These are phyloP conservation scores for Rosa hybrid DNA, from an alignment of 331 rosid species.

Conservation along the genomic window DNA sequence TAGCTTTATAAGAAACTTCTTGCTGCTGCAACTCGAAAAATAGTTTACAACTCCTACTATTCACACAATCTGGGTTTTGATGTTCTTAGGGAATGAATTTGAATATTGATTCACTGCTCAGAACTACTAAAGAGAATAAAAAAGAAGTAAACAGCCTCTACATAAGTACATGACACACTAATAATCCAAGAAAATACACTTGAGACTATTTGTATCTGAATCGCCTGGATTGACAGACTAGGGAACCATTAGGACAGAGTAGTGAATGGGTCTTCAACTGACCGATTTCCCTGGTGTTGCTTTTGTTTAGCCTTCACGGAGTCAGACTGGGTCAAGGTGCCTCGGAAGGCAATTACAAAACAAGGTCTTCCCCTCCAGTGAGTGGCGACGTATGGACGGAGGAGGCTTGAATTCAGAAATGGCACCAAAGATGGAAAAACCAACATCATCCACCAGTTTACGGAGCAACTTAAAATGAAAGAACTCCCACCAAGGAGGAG, in stretches of 20 bases:
- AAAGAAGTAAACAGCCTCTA: background rate
- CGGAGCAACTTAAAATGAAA: constrained; percentile 71
- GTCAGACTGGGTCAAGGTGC: constrained; percentile 61
- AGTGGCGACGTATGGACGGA: constrained; percentile 33
- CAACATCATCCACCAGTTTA: constrained; percentile 69
- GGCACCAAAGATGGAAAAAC: constrained; percentile 79
- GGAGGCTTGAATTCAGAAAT: constrained; percentile 75
- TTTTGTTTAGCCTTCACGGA: constrained; percentile 58
- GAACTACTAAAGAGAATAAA: background rate
- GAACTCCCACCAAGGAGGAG: constrained; percentile 90
- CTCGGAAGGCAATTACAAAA: constrained; percentile 79
- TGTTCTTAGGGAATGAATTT: background rate
- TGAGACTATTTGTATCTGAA: constrained; percentile 40
- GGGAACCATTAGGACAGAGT: constrained; percentile 79
- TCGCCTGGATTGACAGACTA: constrained; percentile 68
- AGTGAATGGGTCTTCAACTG: constrained; percentile 55
- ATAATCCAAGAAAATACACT: background rate
- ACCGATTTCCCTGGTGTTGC: constrained; percentile 30
- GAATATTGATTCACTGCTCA: background rate
- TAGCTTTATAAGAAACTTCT: background rate
- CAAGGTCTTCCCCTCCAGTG: constrained; percentile 57
- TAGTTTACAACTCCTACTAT: background rate
- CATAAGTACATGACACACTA: background rate
- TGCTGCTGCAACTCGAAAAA: background rate
- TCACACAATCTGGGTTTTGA: background rate